Evolutionary conservation across 257 asterid genomes (phyloP), one percentile per base, ranked within the genome.

Genomic region (Penstemon davidsonii): DNA sequence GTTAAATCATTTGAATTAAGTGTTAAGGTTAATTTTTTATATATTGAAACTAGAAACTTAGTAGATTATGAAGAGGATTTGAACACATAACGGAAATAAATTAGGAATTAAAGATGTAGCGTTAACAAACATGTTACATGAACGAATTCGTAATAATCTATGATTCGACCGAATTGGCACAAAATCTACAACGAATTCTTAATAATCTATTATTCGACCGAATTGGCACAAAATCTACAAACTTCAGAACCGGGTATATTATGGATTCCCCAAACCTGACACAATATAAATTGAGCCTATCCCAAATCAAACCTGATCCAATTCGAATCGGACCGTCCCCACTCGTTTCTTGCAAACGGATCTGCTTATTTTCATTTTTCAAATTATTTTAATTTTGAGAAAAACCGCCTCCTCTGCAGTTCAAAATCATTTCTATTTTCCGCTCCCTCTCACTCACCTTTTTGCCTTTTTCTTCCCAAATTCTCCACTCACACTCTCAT

Each of bases 381-480:
- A 9, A 51, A 38, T 50, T 12, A 4, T 54, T 33, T 52, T 19
- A 55, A 56, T 62, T 77, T 62, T 55, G 44, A 58, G 69, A 62
- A 73, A 79, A 68, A 25, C 83, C 79, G 74, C 78, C 81, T 52
- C 18, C 70, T 64, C 6, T 9, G 19, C 69, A 73, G 50, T 80
- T 80, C 81, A 76, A 80, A 79, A 68, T 37, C 7, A 37, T 44
- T 69, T 33, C 33, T 25, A 2, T 62, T 55, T 54, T 62, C 61
- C 67, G 57, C 65, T 45, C 76, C 51, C 64, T 55, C 63, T 8
- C 55, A 6, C 15, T 11, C 62, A 33, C 49, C 18, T 15, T 15
- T 15, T 33, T 55, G 40, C 78, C 15, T 19, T 6, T 12, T 36
- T 15, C 36, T 52, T 71, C 69, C 43, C 56, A n/a, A 18, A 8